Percentiles rank a stretch among this genome's conserved stretches.
Conservation (phyloP, 1,139 yeast species). For the Kodamaea sp. region DNA sequence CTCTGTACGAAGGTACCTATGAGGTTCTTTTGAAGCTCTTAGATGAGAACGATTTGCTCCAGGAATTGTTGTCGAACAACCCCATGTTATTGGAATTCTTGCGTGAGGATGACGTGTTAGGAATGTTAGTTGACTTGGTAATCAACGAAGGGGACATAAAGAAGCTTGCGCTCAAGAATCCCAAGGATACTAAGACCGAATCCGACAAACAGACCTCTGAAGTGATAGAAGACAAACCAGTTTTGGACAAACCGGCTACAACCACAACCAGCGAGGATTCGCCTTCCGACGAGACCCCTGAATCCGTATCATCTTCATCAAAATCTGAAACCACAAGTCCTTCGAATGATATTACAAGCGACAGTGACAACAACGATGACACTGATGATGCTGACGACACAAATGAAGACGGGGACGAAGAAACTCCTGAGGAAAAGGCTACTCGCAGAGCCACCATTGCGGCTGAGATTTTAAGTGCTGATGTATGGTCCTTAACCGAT, state of each 20-base stretch:
- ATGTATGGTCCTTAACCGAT: constrained; percentile 93
- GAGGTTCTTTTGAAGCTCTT: constrained; percentile 62
- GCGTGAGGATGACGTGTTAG: constrained; percentile 69
- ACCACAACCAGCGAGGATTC: constrained; percentile 2
- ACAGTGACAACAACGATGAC: constrained; percentile 8
- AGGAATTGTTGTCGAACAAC: constrained; percentile 82
- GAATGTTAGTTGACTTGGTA: constrained; percentile 66
- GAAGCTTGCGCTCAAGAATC: constrained; percentile 6
- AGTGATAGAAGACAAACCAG: not conserved
- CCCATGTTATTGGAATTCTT: constrained; percentile 78
- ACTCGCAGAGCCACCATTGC: constrained; percentile 81
- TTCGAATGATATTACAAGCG: not conserved
- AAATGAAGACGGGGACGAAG: constrained; percentile 20
- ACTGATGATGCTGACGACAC: constrained; percentile 28
- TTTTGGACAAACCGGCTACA: constrained; percentile 2
- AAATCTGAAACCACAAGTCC: not conserved
- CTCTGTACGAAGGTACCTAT: constrained; percentile 18
- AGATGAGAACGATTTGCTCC: constrained; percentile 84
- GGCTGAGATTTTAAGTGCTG: constrained; percentile 87
- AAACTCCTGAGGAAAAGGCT: constrained; percentile 53
- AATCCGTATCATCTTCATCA: not conserved
- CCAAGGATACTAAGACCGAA: not conserved
- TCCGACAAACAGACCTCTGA: not conserved
- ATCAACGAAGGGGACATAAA: constrained; percentile 43
- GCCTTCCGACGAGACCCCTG: not conserved